A percentile compares a stretch with the other conserved stretches of the same genome.
Evolutionary conservation across 768 basidiomycete genomes (phyloP).

Genomic region (Lactarius indigo): DNA sequence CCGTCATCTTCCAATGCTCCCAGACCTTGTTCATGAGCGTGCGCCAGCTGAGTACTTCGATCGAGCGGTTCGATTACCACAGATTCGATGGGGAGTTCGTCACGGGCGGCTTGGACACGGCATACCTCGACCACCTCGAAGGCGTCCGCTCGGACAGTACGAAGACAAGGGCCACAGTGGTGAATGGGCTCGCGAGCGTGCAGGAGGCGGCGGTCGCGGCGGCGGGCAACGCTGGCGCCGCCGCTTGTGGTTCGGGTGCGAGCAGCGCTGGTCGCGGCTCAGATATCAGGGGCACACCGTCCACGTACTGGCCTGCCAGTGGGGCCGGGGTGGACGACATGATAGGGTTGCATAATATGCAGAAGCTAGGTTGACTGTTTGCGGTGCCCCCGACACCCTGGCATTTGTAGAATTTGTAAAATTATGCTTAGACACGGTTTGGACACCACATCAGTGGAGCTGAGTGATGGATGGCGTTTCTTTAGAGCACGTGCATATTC

Average conservation of each 20-base stretch:
- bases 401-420: no score
- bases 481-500: no score
- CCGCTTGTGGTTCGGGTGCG: slow-evolving; percentile 10
- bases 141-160: slow-evolving; percentile 76
- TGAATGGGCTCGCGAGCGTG: slow-evolving; percentile 32
- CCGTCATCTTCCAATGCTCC: slow-evolving; percentile 94
- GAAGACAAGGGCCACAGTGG: slow-evolving; percentile 46
- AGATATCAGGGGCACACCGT: slow-evolving; percentile 22
- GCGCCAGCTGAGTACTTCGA: slow-evolving; percentile 72
- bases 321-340: slow-evolving; percentile 71
- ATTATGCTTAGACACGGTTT: no score
- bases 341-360: slow-evolving; percentile 76
- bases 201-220: slow-evolving; percentile 29
- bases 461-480: no score
- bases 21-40: slow-evolving; percentile 88
- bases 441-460: no score
- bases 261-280: slow-evolving; percentile 24
- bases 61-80: slow-evolving; percentile 87
- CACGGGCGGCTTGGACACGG: slow-evolving; percentile 86
- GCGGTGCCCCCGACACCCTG: no score
- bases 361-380: slow-evolving; percentile 34
- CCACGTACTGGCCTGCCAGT: slow-evolving; percentile 42
- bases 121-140: slow-evolving; percentile 74
- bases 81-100: slow-evolving; percentile 97
- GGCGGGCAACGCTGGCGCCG: slow-evolving; percentile 28